Evolutionary conservation across 2,329 filamentous ascomycete genomes (phyloP).

Genomic region (Colletotrichum paranaense): DNA sequence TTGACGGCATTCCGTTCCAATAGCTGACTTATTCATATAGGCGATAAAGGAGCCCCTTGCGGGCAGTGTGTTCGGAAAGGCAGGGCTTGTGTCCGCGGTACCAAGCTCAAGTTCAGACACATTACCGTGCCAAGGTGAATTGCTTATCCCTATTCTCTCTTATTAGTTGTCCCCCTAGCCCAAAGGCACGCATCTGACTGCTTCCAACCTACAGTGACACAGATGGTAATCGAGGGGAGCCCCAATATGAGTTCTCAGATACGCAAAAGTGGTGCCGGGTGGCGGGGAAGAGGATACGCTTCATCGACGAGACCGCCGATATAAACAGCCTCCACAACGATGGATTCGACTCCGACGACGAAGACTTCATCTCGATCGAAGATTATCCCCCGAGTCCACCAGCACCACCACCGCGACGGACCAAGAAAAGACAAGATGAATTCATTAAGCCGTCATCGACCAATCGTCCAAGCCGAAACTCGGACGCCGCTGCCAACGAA

Average conservation of each 20-base stretch:
- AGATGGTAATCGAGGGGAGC: background rate
- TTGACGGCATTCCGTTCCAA: no score
- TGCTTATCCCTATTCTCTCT: no score
- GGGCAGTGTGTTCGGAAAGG: slow-evolving; percentile 14
- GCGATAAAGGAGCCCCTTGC: slow-evolving; percentile 26
- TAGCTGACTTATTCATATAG: background rate
- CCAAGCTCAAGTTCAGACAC: slow-evolving; percentile 19
- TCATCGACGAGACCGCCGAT: slow-evolving; percentile 25
- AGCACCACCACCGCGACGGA: background rate
- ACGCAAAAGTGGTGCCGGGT: slow-evolving; percentile 20
- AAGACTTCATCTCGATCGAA: background rate
- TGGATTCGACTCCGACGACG: slow-evolving; percentile 15
- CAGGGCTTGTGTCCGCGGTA: background rate
- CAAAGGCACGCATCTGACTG: background rate
- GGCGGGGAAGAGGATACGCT: slow-evolving; percentile 5
- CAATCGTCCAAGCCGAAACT: background rate
- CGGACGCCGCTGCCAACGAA: background rate
- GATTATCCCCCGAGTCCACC: background rate
- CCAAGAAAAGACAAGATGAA: background rate
- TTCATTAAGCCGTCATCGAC: background rate
- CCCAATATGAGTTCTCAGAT: slow-evolving; percentile 17
- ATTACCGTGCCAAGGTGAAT: slow-evolving; percentile 4
- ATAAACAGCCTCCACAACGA: slow-evolving; percentile 23
- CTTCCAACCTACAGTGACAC: background rate
- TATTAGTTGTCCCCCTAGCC: no score